Conservation (phyloP, 2,329 filamentous ascomycete species). For the Alternaria gaisen region DNA sequence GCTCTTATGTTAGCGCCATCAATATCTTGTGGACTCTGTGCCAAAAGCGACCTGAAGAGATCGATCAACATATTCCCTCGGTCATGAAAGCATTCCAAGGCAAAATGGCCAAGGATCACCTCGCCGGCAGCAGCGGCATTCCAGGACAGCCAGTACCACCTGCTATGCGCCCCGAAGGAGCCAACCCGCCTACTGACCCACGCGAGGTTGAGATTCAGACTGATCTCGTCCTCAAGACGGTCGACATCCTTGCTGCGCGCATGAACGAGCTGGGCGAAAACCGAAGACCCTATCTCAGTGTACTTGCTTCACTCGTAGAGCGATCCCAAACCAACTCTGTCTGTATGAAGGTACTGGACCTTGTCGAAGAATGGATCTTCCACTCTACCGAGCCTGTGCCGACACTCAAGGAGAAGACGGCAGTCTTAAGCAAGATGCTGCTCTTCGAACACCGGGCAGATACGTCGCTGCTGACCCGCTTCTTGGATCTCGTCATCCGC, state of each 20-base stretch:
- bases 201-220: constrained; percentile 91
- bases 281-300: constrained; percentile 90
- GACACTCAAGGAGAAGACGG: constrained; percentile 97
- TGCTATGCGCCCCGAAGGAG: constrained; percentile 61
- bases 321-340: constrained; percentile 87
- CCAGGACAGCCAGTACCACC: constrained; percentile 43
- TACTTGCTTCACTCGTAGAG: constrained; percentile 92
- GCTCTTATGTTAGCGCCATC: constrained; percentile 85
- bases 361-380: constrained; percentile 98
- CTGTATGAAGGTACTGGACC: constrained; percentile 89
- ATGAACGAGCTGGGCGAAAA: constrained; percentile 95
- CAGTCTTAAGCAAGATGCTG: constrained; percentile 98
- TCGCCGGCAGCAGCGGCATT: constrained; percentile 67
- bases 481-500: constrained; percentile 92
- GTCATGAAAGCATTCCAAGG: constrained; percentile 93
- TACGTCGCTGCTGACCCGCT: constrained; percentile 86
- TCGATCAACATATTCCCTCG: constrained; percentile 86
- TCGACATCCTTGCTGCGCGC: constrained; percentile 88
- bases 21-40: constrained; percentile 94
- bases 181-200: constrained; percentile 70
- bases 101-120: constrained; percentile 92
- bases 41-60: constrained; percentile 81
- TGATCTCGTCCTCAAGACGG: constrained; percentile 90
- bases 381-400: constrained; percentile 93
- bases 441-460: constrained; percentile 89